Percentiles rank a stretch among this genome's conserved stretches.
Conservation (phyloP, 2,329 filamentous ascomycete species). For the Dothideomycetidae sp. region DNA sequence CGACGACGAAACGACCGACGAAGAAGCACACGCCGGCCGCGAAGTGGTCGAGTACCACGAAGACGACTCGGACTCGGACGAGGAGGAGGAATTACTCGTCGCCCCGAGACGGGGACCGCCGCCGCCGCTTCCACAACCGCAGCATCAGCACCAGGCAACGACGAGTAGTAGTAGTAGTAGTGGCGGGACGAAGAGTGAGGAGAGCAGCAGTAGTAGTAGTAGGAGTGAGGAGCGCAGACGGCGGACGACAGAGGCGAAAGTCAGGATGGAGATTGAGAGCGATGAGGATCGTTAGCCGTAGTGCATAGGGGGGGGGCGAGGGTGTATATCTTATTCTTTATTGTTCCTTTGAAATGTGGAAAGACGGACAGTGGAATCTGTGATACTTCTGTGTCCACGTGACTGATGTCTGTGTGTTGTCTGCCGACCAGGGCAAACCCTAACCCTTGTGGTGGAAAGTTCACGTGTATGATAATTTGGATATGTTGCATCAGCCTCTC, state of each 20-base stretch:
- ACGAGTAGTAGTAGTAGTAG: constrained; percentile 13
- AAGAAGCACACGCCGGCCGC: not conserved
- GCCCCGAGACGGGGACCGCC: constrained; percentile 45
- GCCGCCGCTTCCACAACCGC: constrained; percentile 53
- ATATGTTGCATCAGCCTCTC: too few relatives aligned
- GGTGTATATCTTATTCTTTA: too few relatives aligned
- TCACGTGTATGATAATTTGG: too few relatives aligned
- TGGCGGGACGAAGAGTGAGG: constrained; percentile 20
- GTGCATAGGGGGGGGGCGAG: too few relatives aligned
- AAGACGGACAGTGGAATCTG: too few relatives aligned
- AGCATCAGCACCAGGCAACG: constrained; percentile 22
- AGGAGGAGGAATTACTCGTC: not conserved
- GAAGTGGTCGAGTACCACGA: not conserved
- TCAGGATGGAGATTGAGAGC: constrained; percentile 19
- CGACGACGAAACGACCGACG: not conserved
- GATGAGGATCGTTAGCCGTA: too few relatives aligned
- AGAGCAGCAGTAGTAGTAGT: constrained; percentile 19
- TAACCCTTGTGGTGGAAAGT: too few relatives aligned
- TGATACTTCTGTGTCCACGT: too few relatives aligned
- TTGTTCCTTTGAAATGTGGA: too few relatives aligned
- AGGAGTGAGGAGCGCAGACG: constrained; percentile 17
- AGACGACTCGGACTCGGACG: not conserved
- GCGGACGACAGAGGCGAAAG: constrained; percentile 23
- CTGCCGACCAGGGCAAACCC: too few relatives aligned
- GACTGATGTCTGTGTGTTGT: too few relatives aligned